Conservation (phyloP, 805 yeast genomes). For the Metschnikowia dekortorum region DNA sequence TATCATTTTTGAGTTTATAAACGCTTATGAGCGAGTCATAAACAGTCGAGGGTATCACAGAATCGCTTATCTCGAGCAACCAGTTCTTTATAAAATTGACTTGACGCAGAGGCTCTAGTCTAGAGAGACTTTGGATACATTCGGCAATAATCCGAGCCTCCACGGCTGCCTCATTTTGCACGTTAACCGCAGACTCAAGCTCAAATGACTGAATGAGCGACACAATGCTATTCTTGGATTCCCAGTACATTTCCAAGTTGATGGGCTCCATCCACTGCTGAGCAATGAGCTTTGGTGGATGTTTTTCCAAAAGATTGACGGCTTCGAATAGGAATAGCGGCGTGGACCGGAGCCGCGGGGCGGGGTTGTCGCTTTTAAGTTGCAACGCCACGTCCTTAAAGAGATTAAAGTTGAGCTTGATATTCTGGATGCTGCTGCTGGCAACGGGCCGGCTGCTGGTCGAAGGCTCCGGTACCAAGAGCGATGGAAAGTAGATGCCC, state of each 20-base stretch:
- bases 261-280: constrained; percentile 29
- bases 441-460: background rate
- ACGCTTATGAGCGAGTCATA: constrained; percentile 28
- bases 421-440: constrained; percentile 29
- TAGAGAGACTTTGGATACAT: constrained; percentile 10
- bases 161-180: constrained; percentile 19
- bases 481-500: constrained; percentile 39
- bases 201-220: constrained; percentile 18
- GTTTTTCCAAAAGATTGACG: constrained; percentile 17
- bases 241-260: constrained; percentile 32
- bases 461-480: constrained; percentile 26
- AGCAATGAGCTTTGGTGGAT: background rate
- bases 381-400: constrained; percentile 41
- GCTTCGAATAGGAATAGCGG: constrained; percentile 28
- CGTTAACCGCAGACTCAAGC: background rate
- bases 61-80: constrained; percentile 39
- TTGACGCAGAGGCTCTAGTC: constrained; percentile 9
- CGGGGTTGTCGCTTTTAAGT: constrained; percentile 10
- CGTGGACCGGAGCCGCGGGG: constrained; percentile 25
- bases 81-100: constrained; percentile 36
- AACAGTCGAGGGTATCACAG: constrained; percentile 39
- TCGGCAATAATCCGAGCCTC: background rate
- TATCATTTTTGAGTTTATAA: constrained; percentile 12
- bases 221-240: constrained; percentile 27
- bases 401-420: constrained; percentile 34